Evolutionary conservation across 345 rosid species (phyloP), one percentile per base, ranked within the genome.

Genomic region (Sisymbrium altissimum): DNA sequence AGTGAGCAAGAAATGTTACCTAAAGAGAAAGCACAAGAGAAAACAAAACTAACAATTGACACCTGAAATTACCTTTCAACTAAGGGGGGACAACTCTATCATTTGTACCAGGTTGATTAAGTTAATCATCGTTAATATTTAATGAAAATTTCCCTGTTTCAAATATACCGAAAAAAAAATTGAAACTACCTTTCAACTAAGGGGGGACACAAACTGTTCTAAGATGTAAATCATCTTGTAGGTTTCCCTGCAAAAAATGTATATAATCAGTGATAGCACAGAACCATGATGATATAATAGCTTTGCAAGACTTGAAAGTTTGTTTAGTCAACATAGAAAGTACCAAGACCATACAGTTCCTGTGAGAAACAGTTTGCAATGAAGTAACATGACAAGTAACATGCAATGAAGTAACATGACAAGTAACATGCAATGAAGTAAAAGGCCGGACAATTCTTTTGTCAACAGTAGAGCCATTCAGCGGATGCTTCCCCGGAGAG

Each of bases 351-450:
- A 68, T 50, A 68, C 49, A 40, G 38, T 10, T 54, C 40, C 57
- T 55, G 57, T 45, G 36, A 73, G 41, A 60, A 77, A 15, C 68
- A 72, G 75, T 50, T 50, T 32, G 86, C 87, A 78, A n/a, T n/a
- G n/a, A n/a, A n/a, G n/a, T n/a, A n/a, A n/a, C n/a, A n/a, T n/a
- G n/a, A n/a, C n/a, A n/a, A n/a, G n/a, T n/a, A n/a, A n/a, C n/a
- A n/a, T 14, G 84, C 86, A 63, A 87, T 83, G 87, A 94, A 89
- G 84, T 84, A 94, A 81, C n/a, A n/a, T n/a, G n/a, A n/a, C n/a
- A n/a, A n/a, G n/a, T n/a, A n/a, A n/a, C n/a, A n/a, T 14, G 84
- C 86, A 63, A 87, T 83, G 87, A 94, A 89, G 84, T 84, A 94
- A 81, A 94, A 76, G 77, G 83, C 80, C 74, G 91, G 82, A 65